Conservation (phyloP, 1,284 basidiomycete species). For the Austroboletus niveus region DNA sequence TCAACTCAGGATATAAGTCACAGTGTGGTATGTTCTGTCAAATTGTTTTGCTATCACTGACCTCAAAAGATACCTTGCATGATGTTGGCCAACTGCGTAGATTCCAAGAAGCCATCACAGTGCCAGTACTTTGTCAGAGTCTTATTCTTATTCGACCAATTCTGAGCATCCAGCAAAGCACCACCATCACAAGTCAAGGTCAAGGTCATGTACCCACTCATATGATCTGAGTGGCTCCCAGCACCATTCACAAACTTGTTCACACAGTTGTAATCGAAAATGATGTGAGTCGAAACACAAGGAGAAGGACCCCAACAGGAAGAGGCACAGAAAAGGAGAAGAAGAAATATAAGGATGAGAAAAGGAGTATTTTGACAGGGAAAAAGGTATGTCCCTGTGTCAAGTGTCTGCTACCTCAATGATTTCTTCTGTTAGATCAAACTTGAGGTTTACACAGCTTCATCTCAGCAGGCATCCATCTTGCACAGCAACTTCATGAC, state of each 20-base stretch:
- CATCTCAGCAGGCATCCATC: too few species aligned
- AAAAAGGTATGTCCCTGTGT: too few species aligned
- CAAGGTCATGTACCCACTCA: conserved; percentile 22
- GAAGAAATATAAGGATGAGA: conserved; percentile 31
- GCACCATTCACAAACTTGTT: conserved; percentile 17
- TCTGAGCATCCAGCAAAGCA: conserved; percentile 10
- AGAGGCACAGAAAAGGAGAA: conserved; percentile 10
- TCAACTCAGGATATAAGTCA: conserved; percentile 16
- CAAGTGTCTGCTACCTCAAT: too few species aligned
- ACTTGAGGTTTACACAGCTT: conserved; percentile 50
- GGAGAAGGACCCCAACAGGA: conserved; percentile 28
- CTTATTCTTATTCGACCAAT: conserved; percentile 14
- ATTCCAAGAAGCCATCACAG: conserved; percentile 19
- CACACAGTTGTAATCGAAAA: conserved; percentile 21
- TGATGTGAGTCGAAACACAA: conserved; percentile 20
- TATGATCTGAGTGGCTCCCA: conserved; percentile 13
- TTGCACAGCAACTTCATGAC: too few species aligned
- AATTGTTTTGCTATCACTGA: conserved; percentile 7
- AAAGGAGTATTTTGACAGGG: conserved; percentile 53
- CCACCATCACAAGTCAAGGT: conserved; percentile 10
- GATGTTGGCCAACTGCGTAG: too few species aligned
- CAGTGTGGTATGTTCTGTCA: conserved; percentile 29
- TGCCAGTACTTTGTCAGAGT: conserved; percentile 14
- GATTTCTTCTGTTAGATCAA: too few species aligned
- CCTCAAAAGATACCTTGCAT: conserved; percentile 23